phyloP scores from a whole-genome alignment of 306 rosid genomes.

The Sphenostylis stenocarpa region DNA sequence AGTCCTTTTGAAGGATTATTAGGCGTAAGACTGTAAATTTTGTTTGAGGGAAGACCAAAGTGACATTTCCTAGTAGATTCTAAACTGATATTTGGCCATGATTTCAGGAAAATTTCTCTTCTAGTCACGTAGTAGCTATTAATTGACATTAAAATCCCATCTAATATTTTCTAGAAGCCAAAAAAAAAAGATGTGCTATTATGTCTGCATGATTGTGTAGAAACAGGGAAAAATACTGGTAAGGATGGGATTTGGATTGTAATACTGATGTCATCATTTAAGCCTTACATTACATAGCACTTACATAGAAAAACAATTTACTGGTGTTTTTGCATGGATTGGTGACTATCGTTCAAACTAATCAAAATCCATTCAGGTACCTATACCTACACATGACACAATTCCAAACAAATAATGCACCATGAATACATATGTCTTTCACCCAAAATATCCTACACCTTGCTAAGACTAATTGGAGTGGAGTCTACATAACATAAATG shows the following conservation, averaged over 20 bases:
- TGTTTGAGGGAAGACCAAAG: background rate
- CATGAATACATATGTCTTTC: too few relatives aligned
- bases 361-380: too few relatives aligned
- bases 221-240: background rate
- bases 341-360: too few relatives aligned
- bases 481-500: too few relatives aligned
- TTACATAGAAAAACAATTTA: conserved; percentile 4
- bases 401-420: too few relatives aligned
- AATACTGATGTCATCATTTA: background rate
- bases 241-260: background rate
- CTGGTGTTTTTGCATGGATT: conserved; percentile 20
- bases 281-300: background rate
- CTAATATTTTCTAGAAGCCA: background rate
- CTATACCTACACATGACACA: too few relatives aligned
- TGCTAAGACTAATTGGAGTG: too few relatives aligned
- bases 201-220: conserved; percentile 13
- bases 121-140: background rate
- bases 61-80: conserved; percentile 11
- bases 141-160: background rate
- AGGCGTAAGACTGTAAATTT: background rate
- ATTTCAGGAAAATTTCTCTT: background rate
- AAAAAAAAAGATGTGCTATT: background rate
- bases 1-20: conserved; percentile 4
- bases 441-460: too few relatives aligned
- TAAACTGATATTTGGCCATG: background rate